Percentiles rank a stretch among this genome's conserved stretches.
These are phyloP conservation scores for Orbilia ellipsospora DNA, from an alignment of 2,329 filamentous ascomycete genomes.

Conservation along the genomic window DNA sequence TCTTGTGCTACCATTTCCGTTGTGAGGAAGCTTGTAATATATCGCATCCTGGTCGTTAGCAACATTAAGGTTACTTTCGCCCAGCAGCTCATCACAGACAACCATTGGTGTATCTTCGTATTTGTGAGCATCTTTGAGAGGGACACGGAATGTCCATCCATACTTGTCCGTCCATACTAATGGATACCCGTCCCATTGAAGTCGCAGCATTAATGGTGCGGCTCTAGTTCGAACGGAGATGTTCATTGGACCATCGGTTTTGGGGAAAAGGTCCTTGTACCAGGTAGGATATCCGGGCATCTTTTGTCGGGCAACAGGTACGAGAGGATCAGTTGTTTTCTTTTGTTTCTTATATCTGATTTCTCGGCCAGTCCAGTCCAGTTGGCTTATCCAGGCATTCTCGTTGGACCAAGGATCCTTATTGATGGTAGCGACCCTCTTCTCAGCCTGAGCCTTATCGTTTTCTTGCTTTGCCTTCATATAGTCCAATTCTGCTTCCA, in stretches of 20 bases:
- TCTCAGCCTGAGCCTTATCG: neutral
- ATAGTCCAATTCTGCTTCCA: neutral
- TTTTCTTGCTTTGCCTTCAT: neutral
- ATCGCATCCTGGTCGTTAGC: constrained; percentile 73
- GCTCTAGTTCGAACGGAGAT: constrained; percentile 88
- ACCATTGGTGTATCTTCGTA: constrained; percentile 79
- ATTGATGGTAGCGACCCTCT: constrained; percentile 67
- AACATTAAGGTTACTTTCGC: constrained; percentile 72
- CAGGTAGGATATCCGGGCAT: constrained; percentile 93
- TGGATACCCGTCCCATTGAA: constrained; percentile 90
- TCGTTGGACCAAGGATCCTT: constrained; percentile 71
- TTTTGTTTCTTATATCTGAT: constrained; percentile 88
- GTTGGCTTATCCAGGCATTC: constrained; percentile 79
- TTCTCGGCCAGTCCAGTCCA: constrained; percentile 96
- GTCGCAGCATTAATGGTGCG: constrained; percentile 81
- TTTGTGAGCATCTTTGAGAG: constrained; percentile 70
- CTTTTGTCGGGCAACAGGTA: constrained; percentile 79
- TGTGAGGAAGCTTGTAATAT: constrained; percentile 96
- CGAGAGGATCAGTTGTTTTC: constrained; percentile 66
- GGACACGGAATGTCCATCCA: constrained; percentile 91
- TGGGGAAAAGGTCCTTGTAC: constrained; percentile 91
- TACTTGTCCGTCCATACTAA: constrained; percentile 92
- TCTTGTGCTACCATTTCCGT: constrained; percentile 86
- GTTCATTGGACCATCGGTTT: constrained; percentile 74
- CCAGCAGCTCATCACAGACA: constrained; percentile 79